Base-by-base conservation (phyloP, 345 rosid genomes). In the Boechera retrofracta region DNA sequence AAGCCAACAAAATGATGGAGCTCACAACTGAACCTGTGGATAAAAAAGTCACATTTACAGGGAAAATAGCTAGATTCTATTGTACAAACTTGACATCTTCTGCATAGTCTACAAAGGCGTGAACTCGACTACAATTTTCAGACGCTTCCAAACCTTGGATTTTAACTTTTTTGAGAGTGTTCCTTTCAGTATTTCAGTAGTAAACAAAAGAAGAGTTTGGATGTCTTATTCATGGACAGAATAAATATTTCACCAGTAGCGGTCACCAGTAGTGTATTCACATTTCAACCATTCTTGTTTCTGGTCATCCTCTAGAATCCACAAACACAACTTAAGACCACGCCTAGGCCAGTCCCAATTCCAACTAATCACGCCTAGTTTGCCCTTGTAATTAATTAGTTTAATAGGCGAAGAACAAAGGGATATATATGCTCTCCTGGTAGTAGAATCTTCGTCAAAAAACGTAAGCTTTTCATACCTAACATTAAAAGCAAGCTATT, bases 231-330 rank as follows among this genome's bases (percentile, higher is more conserved):
- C 51, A 47, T 47, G 9, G 51, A 47, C 3, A 47, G 1, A 47
- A n/a, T n/a, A 47, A 21, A 21, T 21, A 47, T 47, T 15, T 47
- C 21, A 47, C 51, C 51, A n/a, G 18, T 47, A 47, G 51, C 51
- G 0, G 51, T 45, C 51, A 45, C 6, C n/a, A n/a, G n/a, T n/a
- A 47, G 52, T 47, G 52, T 6, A 47, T 0, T n/a, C 52, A n/a
- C 1, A 9, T 47, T 47, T 47, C 52, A n/a, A 47, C 52, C 52
- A 47, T 47, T n/a, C 52, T 47, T 47, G 59, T 54, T 54, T 54
- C 16, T 28, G 4, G 16, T 2, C 35, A 55, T 55, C 59, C 9
- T 24, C 15, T 26, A 55, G n/a, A 28, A 55, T 15, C 60, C 60
- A 55, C 36, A 28, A 12, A 55, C 5, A 29, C 16, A 55, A 29